Evolutionary conservation across 2,329 filamentous ascomycete species (phyloP).

Genomic region (Fusarium penzigii): DNA sequence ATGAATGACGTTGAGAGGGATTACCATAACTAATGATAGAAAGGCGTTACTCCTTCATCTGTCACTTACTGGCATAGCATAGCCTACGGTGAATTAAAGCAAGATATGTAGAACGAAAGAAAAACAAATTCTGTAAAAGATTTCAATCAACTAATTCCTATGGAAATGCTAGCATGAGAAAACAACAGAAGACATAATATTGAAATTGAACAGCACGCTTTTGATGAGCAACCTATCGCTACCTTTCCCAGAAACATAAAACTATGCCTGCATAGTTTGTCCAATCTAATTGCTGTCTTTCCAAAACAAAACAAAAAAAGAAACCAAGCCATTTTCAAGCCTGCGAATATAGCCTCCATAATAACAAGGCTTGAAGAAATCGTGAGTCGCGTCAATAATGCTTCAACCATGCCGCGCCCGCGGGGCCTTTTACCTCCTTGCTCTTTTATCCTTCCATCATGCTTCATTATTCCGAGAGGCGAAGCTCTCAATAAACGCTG

Average conservation of each 20-base stretch:
- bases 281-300: constrained; percentile 8
- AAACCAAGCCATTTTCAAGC: neutral
- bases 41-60: constrained; percentile 1
- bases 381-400: constrained; percentile 18
- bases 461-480: constrained; percentile 8
- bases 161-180: too few relatives aligned
- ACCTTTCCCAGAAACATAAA: neutral
- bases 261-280: constrained; percentile 25
- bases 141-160: too few relatives aligned
- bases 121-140: too few relatives aligned
- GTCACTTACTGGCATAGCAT: neutral
- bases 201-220: neutral
- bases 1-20: neutral
- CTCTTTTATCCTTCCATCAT: constrained; percentile 7
- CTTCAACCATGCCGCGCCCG: constrained; percentile 1
- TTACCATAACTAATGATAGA: neutral
- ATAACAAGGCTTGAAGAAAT: constrained; percentile 11
- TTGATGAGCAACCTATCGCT: neutral
- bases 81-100: neutral
- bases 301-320: neutral
- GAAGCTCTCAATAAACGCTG: constrained; percentile 22
- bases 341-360: constrained; percentile 8
- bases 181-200: too few relatives aligned
- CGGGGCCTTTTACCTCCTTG: neutral
- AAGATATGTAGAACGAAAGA: neutral